Conservation (phyloP, 768 basidiomycete species). For the Collybiopsis luxurians region DNA sequence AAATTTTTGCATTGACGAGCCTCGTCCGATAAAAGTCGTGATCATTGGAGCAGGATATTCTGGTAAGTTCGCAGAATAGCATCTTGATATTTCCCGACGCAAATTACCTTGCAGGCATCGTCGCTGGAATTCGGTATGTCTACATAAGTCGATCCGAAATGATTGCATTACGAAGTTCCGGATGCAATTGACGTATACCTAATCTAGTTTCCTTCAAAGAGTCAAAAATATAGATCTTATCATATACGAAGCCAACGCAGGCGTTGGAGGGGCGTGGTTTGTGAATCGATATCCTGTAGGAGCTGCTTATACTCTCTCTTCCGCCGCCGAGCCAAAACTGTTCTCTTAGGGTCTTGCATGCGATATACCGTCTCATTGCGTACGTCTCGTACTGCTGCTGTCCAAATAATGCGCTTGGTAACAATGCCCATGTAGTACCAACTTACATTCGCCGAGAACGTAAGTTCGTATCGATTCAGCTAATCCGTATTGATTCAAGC, state of each 20-base stretch:
- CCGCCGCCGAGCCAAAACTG: neutral
- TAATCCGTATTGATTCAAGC: too few relatives aligned
- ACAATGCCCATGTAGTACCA: slow-evolving; percentile 43
- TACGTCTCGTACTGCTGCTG: slow-evolving; percentile 20
- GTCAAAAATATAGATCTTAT: slow-evolving; percentile 52
- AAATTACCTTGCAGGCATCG: slow-evolving; percentile 33
- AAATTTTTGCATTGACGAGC: slow-evolving; percentile 49
- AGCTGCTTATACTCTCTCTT: neutral
- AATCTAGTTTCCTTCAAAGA: slow-evolving; percentile 45
- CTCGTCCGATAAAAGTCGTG: slow-evolving; percentile 51
- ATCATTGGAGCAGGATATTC: slow-evolving; percentile 59
- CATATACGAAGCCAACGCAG: slow-evolving; percentile 59
- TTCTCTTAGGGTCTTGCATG: slow-evolving; percentile 49
- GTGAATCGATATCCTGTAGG: slow-evolving; percentile 12
- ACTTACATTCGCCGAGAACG: slow-evolving; percentile 54
- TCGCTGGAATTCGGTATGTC: slow-evolving; percentile 52
- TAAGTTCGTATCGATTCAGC: slow-evolving; percentile 17
- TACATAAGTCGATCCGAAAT: too few relatives aligned
- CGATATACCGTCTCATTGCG: slow-evolving; percentile 57
- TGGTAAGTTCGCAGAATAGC: slow-evolving; percentile 28
- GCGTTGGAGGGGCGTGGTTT: slow-evolving; percentile 64
- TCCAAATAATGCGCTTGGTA: too few relatives aligned
- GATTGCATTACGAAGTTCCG: neutral
- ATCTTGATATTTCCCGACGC: neutral
- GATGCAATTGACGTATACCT: neutral